phyloP scores from a whole-genome alignment of 352 stramenopile species.

The Phytophthora quininea region DNA sequence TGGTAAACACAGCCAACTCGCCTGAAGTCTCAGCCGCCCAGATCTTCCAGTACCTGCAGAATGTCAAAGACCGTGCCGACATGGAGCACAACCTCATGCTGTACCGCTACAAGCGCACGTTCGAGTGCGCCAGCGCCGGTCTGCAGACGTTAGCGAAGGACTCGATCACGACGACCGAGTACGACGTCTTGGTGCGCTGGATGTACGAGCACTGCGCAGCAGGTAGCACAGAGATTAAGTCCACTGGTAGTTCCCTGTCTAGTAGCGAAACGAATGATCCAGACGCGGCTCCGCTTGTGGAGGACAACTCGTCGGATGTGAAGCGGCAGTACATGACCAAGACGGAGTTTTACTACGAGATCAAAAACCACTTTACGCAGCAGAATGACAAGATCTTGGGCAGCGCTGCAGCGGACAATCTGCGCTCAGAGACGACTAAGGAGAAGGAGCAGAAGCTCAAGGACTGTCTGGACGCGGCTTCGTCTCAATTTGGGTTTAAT shows the following conservation, averaged over 20 bases:
- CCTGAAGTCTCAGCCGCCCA: slow-evolving; percentile 28
- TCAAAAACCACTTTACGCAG: slow-evolving; percentile 42
- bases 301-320: slow-evolving; percentile 17
- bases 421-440: slow-evolving; percentile 24
- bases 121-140: slow-evolving; percentile 33
- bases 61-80: slow-evolving; percentile 31
- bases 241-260: slow-evolving; percentile 12
- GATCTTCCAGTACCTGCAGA: slow-evolving; percentile 40
- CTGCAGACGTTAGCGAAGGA: slow-evolving; percentile 38
- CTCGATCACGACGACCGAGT: slow-evolving; percentile 33
- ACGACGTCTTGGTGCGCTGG: slow-evolving; percentile 42
- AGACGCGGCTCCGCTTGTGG: slow-evolving; percentile 18
- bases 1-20: slow-evolving; percentile 38
- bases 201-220: slow-evolving; percentile 48
- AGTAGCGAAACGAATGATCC: slow-evolving; percentile 9
- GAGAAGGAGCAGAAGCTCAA: slow-evolving; percentile 33
- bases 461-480: slow-evolving; percentile 37
- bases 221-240: slow-evolving; percentile 17
- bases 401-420: slow-evolving; percentile 18
- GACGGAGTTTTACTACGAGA: slow-evolving; percentile 58
- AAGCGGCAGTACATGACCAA: slow-evolving; percentile 53
- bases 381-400: slow-evolving; percentile 26
- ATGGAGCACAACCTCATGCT: slow-evolving; percentile 27
- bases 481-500: slow-evolving; percentile 28
- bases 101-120: slow-evolving; percentile 41